Evolutionary conservation across 805 yeast species (phyloP).

Genomic region (Teunomyces lycoperdinae): DNA sequence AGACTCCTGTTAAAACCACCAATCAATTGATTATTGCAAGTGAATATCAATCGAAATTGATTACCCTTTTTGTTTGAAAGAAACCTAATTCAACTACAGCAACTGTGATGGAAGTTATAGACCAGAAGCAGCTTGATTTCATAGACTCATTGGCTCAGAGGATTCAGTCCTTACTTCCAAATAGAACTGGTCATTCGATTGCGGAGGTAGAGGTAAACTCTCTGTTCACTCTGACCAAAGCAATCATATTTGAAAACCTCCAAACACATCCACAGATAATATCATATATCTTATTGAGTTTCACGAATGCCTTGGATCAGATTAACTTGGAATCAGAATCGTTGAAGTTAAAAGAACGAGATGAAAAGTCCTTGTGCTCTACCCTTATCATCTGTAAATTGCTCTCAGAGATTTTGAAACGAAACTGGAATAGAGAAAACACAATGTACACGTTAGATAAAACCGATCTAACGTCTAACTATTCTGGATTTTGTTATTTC

Average conservation of each 20-base stretch:
- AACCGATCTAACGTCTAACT: constrained; percentile 13
- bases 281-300: constrained; percentile 18
- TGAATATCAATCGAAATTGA: not conserved
- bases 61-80: not conserved
- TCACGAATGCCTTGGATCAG: constrained; percentile 22
- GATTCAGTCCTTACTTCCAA: constrained; percentile 35
- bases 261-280: constrained; percentile 14
- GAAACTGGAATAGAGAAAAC: constrained; percentile 27
- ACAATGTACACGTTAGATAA: constrained; percentile 10
- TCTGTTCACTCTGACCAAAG: constrained; percentile 32
- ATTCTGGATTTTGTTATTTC: constrained; percentile 27
- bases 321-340: constrained; percentile 21
- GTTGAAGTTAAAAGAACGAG: constrained; percentile 24
- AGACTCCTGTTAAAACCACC: not conserved
- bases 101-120: not conserved
- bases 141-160: constrained; percentile 25
- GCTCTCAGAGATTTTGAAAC: constrained; percentile 25
- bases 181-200: constrained; percentile 35
- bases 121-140: constrained; percentile 12
- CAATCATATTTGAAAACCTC: constrained; percentile 23
- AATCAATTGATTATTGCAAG: not conserved
- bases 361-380: constrained; percentile 29
- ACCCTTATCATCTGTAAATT: constrained; percentile 32
- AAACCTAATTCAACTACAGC: not conserved
- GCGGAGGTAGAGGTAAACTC: constrained; percentile 42